These are phyloP conservation scores for Amniculicola lignicola DNA, from an alignment of 495 filamentous ascomycete species.

Conservation along the genomic window DNA sequence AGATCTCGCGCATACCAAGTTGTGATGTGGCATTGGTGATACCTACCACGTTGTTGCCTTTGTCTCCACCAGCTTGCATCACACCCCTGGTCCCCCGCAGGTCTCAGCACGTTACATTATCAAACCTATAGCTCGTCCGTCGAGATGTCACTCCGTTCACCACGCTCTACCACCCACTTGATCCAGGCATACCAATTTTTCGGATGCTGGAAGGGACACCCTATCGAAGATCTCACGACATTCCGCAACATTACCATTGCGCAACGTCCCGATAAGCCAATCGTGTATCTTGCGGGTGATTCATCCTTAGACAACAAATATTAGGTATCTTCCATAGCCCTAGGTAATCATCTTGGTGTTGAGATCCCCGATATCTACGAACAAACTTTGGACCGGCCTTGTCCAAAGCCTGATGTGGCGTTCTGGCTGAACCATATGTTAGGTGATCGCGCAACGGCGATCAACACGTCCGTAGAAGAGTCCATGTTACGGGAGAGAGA, in stretches of 20 bases:
- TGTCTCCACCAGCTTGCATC: no score
- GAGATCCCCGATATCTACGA: constrained; percentile 34
- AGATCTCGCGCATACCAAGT: no score
- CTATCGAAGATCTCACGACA: constrained; percentile 28
- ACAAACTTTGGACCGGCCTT: constrained; percentile 22
- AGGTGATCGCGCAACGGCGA: constrained; percentile 31
- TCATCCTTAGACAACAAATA: constrained; percentile 42
- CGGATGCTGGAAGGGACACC: constrained; percentile 41
- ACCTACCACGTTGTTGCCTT: no score
- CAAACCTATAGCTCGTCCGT: no score
- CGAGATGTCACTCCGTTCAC: no score
- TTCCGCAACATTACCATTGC: constrained; percentile 13
- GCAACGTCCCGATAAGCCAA: constrained; percentile 23
- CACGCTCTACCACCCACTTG: no score
- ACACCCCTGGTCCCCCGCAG: no score
- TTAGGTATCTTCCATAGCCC: constrained; percentile 34
- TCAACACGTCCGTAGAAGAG: constrained; percentile 39
- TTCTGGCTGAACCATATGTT: constrained; percentile 41
- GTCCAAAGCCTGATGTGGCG: constrained; percentile 34
- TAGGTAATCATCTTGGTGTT: constrained; percentile 24
- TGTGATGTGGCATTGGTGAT: no score
- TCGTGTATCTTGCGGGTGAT: constrained; percentile 40
- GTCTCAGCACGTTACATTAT: no score
- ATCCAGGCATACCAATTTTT: no score
- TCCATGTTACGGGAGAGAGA: constrained; percentile 33